Percentiles rank a stretch among this genome's conserved stretches.
These are phyloP conservation scores for Fusarium abutilonis DNA, from an alignment of 2,329 filamentous ascomycete genomes.

Conservation along the genomic window DNA sequence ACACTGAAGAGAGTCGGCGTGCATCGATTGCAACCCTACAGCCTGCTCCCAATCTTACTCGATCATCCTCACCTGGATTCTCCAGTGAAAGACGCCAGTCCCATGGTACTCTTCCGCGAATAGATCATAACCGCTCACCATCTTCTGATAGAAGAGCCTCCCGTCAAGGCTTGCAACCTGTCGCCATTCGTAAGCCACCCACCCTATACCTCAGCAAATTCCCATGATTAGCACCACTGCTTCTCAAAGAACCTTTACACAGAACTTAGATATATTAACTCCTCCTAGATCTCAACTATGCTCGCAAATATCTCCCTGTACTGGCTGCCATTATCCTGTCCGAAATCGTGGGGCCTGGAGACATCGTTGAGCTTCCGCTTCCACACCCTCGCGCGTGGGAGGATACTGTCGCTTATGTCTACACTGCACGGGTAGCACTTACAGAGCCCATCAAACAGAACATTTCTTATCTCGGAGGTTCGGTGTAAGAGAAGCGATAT, in stretches of 20 bases:
- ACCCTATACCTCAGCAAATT: slow-evolving; percentile 9
- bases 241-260: background rate
- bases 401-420: slow-evolving; percentile 65
- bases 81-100: slow-evolving; percentile 30
- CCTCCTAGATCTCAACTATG: slow-evolving; percentile 46
- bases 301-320: slow-evolving; percentile 58
- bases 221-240: background rate
- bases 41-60: slow-evolving; percentile 2
- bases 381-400: slow-evolving; percentile 66
- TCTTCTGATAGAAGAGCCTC: slow-evolving; percentile 20
- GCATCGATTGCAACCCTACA: slow-evolving; percentile 32
- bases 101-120: slow-evolving; percentile 7
- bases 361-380: slow-evolving; percentile 66
- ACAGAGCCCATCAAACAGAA: slow-evolving; percentile 61
- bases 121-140: background rate
- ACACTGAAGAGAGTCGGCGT: slow-evolving; percentile 12
- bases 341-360: slow-evolving; percentile 60
- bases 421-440: slow-evolving; percentile 59
- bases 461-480: slow-evolving; percentile 65
- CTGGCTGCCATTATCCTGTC: slow-evolving; percentile 66
- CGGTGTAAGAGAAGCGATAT: slow-evolving; percentile 45
- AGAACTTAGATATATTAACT: slow-evolving; percentile 8
- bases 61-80: slow-evolving; percentile 15
- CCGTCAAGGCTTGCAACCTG: slow-evolving; percentile 18
- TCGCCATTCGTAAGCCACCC: slow-evolving; percentile 43